These are phyloP conservation scores for Mycosphaerella sp. DNA, from an alignment of 2,329 filamentous ascomycete species.

Conservation along the genomic window DNA sequence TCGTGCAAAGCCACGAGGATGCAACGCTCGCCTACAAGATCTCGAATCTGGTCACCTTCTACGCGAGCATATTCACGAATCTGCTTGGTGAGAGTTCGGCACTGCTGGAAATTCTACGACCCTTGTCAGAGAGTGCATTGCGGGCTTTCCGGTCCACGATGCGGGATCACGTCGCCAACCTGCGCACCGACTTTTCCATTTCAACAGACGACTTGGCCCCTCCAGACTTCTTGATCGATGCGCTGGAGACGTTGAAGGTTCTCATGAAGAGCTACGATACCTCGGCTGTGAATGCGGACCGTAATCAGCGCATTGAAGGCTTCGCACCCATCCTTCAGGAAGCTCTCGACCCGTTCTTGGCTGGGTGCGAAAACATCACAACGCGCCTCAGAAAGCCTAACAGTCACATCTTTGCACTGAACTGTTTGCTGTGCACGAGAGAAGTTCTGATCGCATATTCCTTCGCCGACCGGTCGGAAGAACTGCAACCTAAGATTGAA, in stretches of 20 bases:
- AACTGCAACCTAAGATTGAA: constrained; percentile 26
- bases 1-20: constrained; percentile 88
- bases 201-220: constrained; percentile 68
- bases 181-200: constrained; percentile 66
- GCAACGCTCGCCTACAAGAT: constrained; percentile 83
- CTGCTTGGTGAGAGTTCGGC: constrained; percentile 64
- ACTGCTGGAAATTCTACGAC: constrained; percentile 62
- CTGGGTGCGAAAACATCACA: constrained; percentile 65
- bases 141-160: constrained; percentile 76
- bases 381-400: constrained; percentile 54
- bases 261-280: constrained; percentile 85
- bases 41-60: constrained; percentile 83
- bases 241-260: constrained; percentile 67
- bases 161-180: constrained; percentile 68
- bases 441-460: constrained; percentile 53
- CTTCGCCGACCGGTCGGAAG: constrained; percentile 50
- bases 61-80: constrained; percentile 75
- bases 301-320: constrained; percentile 54
- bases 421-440: constrained; percentile 59
- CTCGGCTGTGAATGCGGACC: constrained; percentile 55
- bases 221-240: constrained; percentile 73
- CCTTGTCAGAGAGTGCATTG: constrained; percentile 69
- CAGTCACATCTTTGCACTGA: constrained; percentile 64
- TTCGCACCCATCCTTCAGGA: constrained; percentile 72
- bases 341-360: constrained; percentile 79